Evolutionary conservation across 306 rosid genomes (phyloP).

Genomic region (Cucurbita ficifolia): DNA sequence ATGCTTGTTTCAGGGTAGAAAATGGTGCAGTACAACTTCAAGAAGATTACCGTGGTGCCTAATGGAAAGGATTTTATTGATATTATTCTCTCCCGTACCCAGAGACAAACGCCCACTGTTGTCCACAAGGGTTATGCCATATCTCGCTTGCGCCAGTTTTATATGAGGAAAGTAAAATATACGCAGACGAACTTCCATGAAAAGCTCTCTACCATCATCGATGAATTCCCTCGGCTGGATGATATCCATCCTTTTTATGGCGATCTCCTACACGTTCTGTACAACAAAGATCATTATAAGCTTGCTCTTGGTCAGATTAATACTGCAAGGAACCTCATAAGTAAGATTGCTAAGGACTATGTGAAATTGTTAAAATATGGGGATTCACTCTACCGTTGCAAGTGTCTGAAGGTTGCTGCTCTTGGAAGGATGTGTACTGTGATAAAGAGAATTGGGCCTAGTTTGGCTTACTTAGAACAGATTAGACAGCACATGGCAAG

Average conservation of each 20-base stretch:
- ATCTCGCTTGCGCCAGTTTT: conserved; percentile 61
- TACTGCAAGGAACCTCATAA: conserved; percentile 68
- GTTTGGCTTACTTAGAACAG: conserved; percentile 83
- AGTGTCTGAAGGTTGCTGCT: conserved; percentile 75
- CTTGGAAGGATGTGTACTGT: conserved; percentile 95
- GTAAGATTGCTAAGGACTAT: conserved; percentile 68
- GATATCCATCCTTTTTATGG: conserved; percentile 76
- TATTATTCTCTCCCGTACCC: conserved; percentile 76
- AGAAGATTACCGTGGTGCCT: conserved; percentile 82
- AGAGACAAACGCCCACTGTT: conserved; percentile 76
- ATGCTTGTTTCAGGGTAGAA: conserved; percentile 4
- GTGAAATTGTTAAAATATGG: conserved; percentile 76
- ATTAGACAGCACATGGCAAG: conserved; percentile 89
- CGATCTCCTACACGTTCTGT: conserved; percentile 71
- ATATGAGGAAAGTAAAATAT: conserved; percentile 81
- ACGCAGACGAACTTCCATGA: conserved; percentile 63
- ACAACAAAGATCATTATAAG: conserved; percentile 89
- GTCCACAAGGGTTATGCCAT: conserved; percentile 84
- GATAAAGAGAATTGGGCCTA: conserved; percentile 67
- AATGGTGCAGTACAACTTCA: conserved; percentile 83
- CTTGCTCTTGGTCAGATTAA: conserved; percentile 88
- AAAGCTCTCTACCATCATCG: conserved; percentile 61
- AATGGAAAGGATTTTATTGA: conserved; percentile 71
- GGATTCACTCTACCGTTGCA: conserved; percentile 65
- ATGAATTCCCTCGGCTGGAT: conserved; percentile 72